Evolutionary conservation across 139 green algal species (phyloP), one percentile per base, ranked within the genome.

Genomic region (Chlorella sp.): DNA sequence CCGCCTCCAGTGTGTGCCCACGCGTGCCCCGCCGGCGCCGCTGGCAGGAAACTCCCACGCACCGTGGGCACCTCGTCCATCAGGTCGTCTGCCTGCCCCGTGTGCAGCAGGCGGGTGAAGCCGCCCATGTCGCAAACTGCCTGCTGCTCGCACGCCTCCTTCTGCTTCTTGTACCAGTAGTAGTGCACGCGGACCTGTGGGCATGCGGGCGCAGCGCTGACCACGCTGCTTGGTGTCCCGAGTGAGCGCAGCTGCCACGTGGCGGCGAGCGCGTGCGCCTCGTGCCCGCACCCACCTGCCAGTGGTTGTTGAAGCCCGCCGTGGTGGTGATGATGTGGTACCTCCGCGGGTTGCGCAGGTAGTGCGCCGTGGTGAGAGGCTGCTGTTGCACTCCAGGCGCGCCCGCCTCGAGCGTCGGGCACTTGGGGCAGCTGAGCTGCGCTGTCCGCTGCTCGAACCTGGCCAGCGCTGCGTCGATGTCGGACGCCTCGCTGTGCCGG

Each of bases 91-190:
- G 85, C 59, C 29, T 83, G 24, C 1, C 93, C 94, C 1, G 84
- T 90, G 87, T 98, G 94, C 74, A 98, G 87, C 62, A 98, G 50
- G 5, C 94, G 87, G 5, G 94, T 98, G 84, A 95, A 98, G 26
- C 88, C 91, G 5, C 93, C 94, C 91, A 98, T 96, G 62, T 90
- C 76, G 35, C 79, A 88, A 14, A 51, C 49, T 1, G 60, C 31
- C 60, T 72, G 64, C n/a, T 69, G 68, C 60, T 92, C 78, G 69
- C 94, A 93, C 35, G 86, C 76, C 55, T 77, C 75, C 34, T 88
- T 85, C 61, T 89, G 77, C 81, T 91, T 91, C 63, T 88, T 86
- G 74, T 80, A 90, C 83, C 85, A 90, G 70, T 91, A 91, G 78
- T 90, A 91, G 67, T 83, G 75, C 24, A 93, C 76, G 4, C 89